Base-by-base conservation (phyloP, 208 protist species). In the Trypanosomatidae sp. region DNA sequence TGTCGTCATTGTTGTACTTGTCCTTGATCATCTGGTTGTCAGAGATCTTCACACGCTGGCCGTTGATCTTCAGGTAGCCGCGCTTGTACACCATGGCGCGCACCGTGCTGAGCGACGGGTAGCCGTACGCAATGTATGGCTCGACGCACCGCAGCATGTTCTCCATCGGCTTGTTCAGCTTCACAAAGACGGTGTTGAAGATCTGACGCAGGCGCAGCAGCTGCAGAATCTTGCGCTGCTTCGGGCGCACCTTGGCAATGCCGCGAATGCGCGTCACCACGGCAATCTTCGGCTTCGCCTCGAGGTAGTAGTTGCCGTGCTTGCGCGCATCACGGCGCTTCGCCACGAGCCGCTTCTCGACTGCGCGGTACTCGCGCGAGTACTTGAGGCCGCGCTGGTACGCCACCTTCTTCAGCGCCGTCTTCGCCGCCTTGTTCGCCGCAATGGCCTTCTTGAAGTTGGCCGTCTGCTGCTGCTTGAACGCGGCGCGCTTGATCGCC, bases 111-210 rank as follows among this genome's bases (percentile, higher is more conserved):
- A 99, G 77, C 48, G 85, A 96, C 39, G 98, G 98, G 64, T 98
- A 98, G 48, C 98, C 98, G 71, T 98, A 99, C 39, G 98, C 92
- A 52, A 99, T 86, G 92, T 98, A 99, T 46, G 97, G 97, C 79
- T 99, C 96, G 43, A 99, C 95, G 7, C 94, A 58, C 51, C 87
- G 86, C 26, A 99, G 88, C 97, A 99, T 99, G 66, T 98, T 98
- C 59, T 98, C 73, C 27, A 97, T 99, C 33, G 98, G 96, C 78
- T 98, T 98, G 95, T 99, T 99, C 22, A 99, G 43, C 54, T 91
- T 91, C 56, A 99, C 79, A 64, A 99, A 99, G 38, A 99, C 94
- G 43, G 84, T 98, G 79, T 99, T 99, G 93, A 99, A 88, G 85
- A 99, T 98, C 85, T 99, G 97, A 47, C 90, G 74, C 19, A 99